Evolutionary conservation across 2,329 filamentous ascomycete species (phyloP), one percentile per base, ranked within the genome.

Genomic region (Sporothrix mexicana): DNA sequence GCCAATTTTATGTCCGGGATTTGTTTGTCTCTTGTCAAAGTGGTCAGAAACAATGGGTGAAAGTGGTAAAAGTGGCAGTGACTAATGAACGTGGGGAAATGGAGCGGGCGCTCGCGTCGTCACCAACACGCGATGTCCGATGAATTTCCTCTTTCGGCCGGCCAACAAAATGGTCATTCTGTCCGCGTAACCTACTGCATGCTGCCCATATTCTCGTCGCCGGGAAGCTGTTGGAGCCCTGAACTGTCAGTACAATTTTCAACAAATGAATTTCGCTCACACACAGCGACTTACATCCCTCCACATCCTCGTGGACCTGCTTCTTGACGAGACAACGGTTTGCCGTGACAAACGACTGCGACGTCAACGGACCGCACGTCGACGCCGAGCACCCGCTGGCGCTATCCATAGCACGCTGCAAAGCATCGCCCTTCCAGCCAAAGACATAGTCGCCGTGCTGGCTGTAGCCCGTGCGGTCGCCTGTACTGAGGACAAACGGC

Each of bases 401-500:
- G 9, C 55, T 57, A 23, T 30, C 23, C 23, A 57, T 57, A 23
- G 55, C 55, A 23, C 55, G 69, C 69, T 57, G 64, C 43, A 66
- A 43, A 10, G 62, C 62, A 13, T 66, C 59, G 15, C 59, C 59
- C 59, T 66, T 66, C 61, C 61, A 66, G 17, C 61, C 61, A 45
- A 71, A 71, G 23, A 72, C 49, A 51, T 72, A 72, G 62, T 72
- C 70, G 49, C 62, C 70, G 62, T 72, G 70, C 30, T 53, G 53
- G 51, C 77, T 77, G 67, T 76, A 78, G 23, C 78, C 78, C 6
- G 77, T 79, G 13, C 74, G 51, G 23, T 75, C 73, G 53, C 74
- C 70, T n/a, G 53, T 74, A 25, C 25, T 72, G n/a, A 43, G 47
- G 13, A 69, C 67, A 45, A 74, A 70, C 5, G 69, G 72, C 53